A percentile compares a stretch with the other conserved stretches of the same genome.
These are phyloP conservation scores for Pseudonitzschia delicatissima DNA, from an alignment of 108 stramenopile genomes.

Conservation along the genomic window DNA sequence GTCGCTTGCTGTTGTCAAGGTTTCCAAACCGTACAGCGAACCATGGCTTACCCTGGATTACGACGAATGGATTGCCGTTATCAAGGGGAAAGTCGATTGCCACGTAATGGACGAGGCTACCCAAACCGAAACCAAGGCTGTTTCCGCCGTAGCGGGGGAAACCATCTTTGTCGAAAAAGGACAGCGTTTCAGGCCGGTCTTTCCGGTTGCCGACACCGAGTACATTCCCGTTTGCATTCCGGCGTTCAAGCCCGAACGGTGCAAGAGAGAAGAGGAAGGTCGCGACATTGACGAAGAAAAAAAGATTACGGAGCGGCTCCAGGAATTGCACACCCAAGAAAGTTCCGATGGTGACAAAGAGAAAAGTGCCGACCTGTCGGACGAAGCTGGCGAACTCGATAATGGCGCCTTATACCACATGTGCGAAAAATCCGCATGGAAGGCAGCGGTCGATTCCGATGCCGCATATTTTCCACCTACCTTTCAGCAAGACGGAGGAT, in stretches of 20 bases:
- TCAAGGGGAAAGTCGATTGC: slow-evolving; percentile 48
- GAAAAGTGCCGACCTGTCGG: neutral
- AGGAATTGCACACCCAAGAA: neutral
- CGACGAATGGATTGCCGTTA: slow-evolving; percentile 68
- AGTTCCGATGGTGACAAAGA: neutral
- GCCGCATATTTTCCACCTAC: slow-evolving; percentile 85
- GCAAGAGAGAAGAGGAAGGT: slow-evolving; percentile 57
- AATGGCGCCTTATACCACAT: slow-evolving; percentile 66
- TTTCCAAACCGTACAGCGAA: slow-evolving; percentile 50
- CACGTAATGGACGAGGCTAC: slow-evolving; percentile 19
- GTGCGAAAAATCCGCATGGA: slow-evolving; percentile 70
- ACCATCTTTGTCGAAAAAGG: slow-evolving; percentile 61
- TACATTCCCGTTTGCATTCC: slow-evolving; percentile 80
- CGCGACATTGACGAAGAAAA: neutral
- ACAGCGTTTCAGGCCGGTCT: slow-evolving; percentile 62
- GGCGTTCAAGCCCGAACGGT: slow-evolving; percentile 71
- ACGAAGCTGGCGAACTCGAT: neutral
- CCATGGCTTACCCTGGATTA: slow-evolving; percentile 75
- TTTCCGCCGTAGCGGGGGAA: slow-evolving; percentile 37
- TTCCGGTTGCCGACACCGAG: slow-evolving; percentile 52
- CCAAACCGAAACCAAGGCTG: slow-evolving; percentile 23
- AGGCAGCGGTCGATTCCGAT: slow-evolving; percentile 38
- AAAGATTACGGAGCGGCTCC: neutral
- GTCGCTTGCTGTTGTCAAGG: slow-evolving; percentile 60
- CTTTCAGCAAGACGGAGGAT: slow-evolving; percentile 69